Evolutionary conservation across 169 alveolate genomes (phyloP).

Genomic region (Eimeria sp.): DNA sequence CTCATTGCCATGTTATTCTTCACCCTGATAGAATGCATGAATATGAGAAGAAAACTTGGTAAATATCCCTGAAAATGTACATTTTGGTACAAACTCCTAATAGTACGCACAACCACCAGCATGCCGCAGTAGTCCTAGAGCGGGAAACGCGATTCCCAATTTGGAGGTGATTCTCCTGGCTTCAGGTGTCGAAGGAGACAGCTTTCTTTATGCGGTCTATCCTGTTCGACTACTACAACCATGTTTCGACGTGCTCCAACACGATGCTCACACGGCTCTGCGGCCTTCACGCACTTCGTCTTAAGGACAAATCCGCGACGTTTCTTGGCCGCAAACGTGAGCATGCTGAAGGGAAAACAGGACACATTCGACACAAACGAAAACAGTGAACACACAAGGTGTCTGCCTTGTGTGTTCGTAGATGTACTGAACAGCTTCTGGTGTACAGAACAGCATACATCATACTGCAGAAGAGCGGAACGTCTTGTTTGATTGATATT

Average conservation of each 20-base stretch:
- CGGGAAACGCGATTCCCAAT: neutral
- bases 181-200: slow-evolving; percentile 84
- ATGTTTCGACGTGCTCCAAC: slow-evolving; percentile 87
- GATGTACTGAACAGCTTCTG: no score
- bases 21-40: neutral
- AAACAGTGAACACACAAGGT: no score
- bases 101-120: neutral
- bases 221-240: slow-evolving; percentile 84
- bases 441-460: neutral
- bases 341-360: neutral
- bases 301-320: slow-evolving; percentile 84
- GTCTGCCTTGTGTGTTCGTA: no score
- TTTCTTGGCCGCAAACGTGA: slow-evolving; percentile 23
- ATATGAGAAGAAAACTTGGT: no score
- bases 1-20: neutral
- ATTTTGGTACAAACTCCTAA: no score
- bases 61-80: no score
- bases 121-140: neutral
- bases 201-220: slow-evolving; percentile 86
- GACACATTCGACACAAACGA: neutral
- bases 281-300: slow-evolving; percentile 96
- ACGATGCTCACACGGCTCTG: slow-evolving; percentile 89
- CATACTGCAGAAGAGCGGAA: neutral
- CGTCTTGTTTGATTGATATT: neutral
- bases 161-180: neutral